A percentile compares a stretch with the other conserved stretches of the same genome.
Evolutionary conservation across 768 basidiomycete species (phyloP).

Genomic region (Dioszegia hungarica): DNA sequence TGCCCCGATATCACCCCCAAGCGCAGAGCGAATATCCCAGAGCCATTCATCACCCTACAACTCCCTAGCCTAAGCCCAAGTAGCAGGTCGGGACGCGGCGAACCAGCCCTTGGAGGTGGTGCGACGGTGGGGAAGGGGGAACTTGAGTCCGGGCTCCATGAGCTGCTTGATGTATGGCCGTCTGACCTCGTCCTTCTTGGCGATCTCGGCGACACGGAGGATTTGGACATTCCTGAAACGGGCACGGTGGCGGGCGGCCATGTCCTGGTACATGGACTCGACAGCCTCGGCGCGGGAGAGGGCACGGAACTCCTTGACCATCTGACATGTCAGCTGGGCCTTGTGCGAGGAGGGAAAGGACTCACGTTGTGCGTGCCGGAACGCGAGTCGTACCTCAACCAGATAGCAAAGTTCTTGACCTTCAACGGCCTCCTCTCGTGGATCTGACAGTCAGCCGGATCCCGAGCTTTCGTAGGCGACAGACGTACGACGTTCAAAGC

Average conservation of each 20-base stretch:
- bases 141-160: constrained; percentile 80
- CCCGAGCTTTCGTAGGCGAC: constrained; percentile 47
- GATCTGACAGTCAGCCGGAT: constrained; percentile 58
- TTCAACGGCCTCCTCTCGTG: constrained; percentile 95
- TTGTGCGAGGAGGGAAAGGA: neutral
- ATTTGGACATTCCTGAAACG: constrained; percentile 99
- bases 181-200: constrained; percentile 84
- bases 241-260: constrained; percentile 98
- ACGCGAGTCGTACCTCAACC: constrained; percentile 98
- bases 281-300: constrained; percentile 91
- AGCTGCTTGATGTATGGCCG: constrained; percentile 98
- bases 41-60: constrained; percentile 9
- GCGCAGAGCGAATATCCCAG: neutral
- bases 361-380: constrained; percentile 99
- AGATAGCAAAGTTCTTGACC: constrained; percentile 99
- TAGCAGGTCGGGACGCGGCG: constrained; percentile 47
- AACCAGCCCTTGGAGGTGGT: constrained; percentile 49
- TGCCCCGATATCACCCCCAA: neutral
- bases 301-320: constrained; percentile 70
- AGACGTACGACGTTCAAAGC: constrained; percentile 93
- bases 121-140: constrained; percentile 81
- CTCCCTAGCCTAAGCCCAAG: constrained; percentile 7
- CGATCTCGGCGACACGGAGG: constrained; percentile 92
- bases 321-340: constrained; percentile 20
- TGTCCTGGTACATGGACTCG: constrained; percentile 96